Percentiles rank a stretch among this genome's conserved stretches.
Evolutionary conservation across 2,329 filamentous ascomycete genomes (phyloP).

Genomic region (Ophiocordyceps polyrhachis-furcata): DNA sequence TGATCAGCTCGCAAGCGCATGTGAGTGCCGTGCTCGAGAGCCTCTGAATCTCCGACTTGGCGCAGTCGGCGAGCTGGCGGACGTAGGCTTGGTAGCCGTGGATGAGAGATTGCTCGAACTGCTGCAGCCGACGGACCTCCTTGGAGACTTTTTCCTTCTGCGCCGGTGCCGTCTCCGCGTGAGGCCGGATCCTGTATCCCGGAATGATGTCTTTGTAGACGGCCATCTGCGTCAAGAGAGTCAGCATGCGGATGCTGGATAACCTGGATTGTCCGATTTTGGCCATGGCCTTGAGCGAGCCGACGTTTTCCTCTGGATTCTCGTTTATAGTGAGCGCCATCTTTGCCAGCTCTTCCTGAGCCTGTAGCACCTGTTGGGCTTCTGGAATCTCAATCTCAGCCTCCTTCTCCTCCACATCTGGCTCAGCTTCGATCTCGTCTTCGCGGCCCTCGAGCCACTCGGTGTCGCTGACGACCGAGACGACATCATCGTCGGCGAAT

Average conservation of each 20-base stretch:
- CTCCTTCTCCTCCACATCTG: slow-evolving; percentile 30
- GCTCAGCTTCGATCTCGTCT: slow-evolving; percentile 29
- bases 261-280: slow-evolving; percentile 54
- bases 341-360: slow-evolving; percentile 82
- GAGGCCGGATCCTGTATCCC: slow-evolving; percentile 79
- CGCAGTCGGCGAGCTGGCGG: slow-evolving; percentile 50
- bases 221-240: slow-evolving; percentile 68
- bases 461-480: slow-evolving; percentile 37
- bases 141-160: slow-evolving; percentile 71
- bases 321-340: slow-evolving; percentile 71
- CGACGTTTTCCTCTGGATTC: slow-evolving; percentile 77
- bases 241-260: slow-evolving; percentile 63
- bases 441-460: slow-evolving; percentile 45
- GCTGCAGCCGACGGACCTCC: slow-evolving; percentile 64
- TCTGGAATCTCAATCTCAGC: slow-evolving; percentile 46
- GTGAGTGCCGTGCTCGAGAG: slow-evolving; percentile 62
- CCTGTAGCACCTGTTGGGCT: slow-evolving; percentile 62
- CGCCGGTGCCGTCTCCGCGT: slow-evolving; percentile 55
- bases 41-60: slow-evolving; percentile 34
- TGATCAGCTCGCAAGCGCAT: slow-evolving; percentile 67
- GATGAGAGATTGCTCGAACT: slow-evolving; percentile 77
- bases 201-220: slow-evolving; percentile 95
- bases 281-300: slow-evolving; percentile 58
- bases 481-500: slow-evolving; percentile 41
- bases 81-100: slow-evolving; percentile 73